Percentiles rank a stretch among this genome's conserved stretches.
These are phyloP conservation scores for Mycocentrospora acerina DNA, from an alignment of 2,329 filamentous ascomycete genomes.

Conservation along the genomic window DNA sequence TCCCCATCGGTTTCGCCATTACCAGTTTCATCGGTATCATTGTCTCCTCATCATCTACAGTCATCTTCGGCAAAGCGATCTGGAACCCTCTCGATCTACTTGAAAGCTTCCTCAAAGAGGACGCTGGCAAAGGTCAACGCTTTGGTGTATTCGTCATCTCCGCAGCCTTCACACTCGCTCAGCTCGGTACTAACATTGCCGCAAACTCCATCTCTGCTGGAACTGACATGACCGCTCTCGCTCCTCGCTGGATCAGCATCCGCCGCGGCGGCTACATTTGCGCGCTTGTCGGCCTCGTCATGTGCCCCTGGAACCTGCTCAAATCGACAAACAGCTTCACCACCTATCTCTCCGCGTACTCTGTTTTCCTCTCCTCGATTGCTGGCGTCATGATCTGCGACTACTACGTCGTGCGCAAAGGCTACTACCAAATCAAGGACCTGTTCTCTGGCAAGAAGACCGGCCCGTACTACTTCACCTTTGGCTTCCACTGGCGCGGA, in stretches of 20 bases:
- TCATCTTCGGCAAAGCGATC: slow-evolving; percentile 45
- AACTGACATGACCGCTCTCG: slow-evolving; percentile 77
- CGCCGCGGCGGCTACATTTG: slow-evolving; percentile 86
- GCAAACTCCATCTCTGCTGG: slow-evolving; percentile 84
- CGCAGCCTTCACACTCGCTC: slow-evolving; percentile 62
- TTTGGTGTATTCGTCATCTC: slow-evolving; percentile 59
- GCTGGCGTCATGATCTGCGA: slow-evolving; percentile 88
- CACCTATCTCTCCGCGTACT: slow-evolving; percentile 88
- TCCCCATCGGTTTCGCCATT: slow-evolving; percentile 55
- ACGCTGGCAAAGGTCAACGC: slow-evolving; percentile 41
- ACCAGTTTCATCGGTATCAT: slow-evolving; percentile 76
- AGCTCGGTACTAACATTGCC: slow-evolving; percentile 83
- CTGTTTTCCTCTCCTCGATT: slow-evolving; percentile 90
- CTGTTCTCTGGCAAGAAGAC: slow-evolving; percentile 71
- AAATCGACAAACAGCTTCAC: slow-evolving; percentile 78
- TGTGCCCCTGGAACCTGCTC: slow-evolving; percentile 85
- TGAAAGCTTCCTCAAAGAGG: slow-evolving; percentile 45
- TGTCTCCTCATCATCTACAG: slow-evolving; percentile 49
- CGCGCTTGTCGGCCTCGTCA: slow-evolving; percentile 74
- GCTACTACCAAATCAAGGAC: slow-evolving; percentile 75
- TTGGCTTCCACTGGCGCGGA: slow-evolving; percentile 78
- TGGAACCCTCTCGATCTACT: slow-evolving; percentile 48
- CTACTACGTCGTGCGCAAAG: slow-evolving; percentile 83
- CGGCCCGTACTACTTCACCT: slow-evolving; percentile 72
- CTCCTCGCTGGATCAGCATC: slow-evolving; percentile 81